A percentile compares a stretch with the other conserved stretches of the same genome.
Evolutionary conservation across 208 protist species (phyloP).

Genomic region (Acanthamoeba pearcei): DNA sequence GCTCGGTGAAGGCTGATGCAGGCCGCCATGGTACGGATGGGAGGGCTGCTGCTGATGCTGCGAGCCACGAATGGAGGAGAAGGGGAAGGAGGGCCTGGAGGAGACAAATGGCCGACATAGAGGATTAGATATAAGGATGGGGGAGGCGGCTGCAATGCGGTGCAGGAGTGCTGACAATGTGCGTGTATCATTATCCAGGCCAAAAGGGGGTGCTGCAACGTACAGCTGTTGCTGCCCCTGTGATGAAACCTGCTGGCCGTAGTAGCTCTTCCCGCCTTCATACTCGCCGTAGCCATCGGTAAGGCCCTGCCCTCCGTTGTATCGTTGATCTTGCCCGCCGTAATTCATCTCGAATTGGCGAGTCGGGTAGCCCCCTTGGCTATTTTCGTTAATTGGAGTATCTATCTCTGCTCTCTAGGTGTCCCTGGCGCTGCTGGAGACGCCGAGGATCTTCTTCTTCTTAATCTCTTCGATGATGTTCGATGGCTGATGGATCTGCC

Average conservation of each 20-base stretch:
- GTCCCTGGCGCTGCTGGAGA: no score
- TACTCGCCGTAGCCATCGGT: conserved; percentile 41
- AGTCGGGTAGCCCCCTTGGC: not conserved
- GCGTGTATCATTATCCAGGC: not conserved
- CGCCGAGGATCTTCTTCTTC: no score
- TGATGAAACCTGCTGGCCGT: not conserved
- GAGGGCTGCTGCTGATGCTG: not conserved
- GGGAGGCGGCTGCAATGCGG: not conserved
- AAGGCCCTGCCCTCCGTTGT: not conserved
- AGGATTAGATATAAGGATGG: not conserved
- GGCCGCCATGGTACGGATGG: not conserved
- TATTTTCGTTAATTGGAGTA: not conserved
- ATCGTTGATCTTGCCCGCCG: conserved; percentile 10
- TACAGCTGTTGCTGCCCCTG: conserved; percentile 14
- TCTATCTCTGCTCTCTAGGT: not conserved
- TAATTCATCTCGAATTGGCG: conserved; percentile 35
- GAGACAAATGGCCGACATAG: not conserved
- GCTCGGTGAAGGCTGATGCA: not conserved
- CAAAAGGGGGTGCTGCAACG: not conserved
- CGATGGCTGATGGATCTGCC: no score
- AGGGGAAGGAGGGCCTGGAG: conserved; percentile 23
- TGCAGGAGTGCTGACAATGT: not conserved
- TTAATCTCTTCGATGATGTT: no score
- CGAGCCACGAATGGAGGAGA: not conserved
- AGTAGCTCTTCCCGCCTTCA: conserved; percentile 16